These are phyloP conservation scores for Pestalotiopsis sp. DNA, from an alignment of 2,329 filamentous ascomycete species.

Conservation along the genomic window DNA sequence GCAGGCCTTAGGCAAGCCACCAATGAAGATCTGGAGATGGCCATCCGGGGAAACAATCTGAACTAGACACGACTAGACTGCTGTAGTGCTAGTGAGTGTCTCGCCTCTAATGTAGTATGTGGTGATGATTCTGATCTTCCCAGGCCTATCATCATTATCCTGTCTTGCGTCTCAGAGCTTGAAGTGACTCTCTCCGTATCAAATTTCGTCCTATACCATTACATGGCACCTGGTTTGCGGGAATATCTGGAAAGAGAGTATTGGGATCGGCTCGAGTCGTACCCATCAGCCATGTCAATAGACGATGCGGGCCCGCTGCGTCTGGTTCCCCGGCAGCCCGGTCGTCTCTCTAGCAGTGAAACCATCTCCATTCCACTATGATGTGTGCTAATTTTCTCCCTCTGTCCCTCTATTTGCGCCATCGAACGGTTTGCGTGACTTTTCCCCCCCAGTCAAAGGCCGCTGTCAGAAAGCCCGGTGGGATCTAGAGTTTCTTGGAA, in stretches of 20 bases:
- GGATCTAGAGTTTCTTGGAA: neutral
- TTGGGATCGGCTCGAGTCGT: neutral
- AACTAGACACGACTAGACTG: neutral
- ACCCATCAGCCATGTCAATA: neutral
- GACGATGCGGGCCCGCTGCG: neutral
- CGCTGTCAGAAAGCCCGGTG: neutral
- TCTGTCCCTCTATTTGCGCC: neutral
- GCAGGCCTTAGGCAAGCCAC: neutral
- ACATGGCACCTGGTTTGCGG: neutral
- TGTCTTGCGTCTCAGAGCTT: neutral
- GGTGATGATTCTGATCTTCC: neutral
- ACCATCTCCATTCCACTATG: neutral
- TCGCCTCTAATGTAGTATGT: neutral
- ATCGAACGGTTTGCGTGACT: neutral
- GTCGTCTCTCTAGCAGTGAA: neutral
- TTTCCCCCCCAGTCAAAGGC: neutral
- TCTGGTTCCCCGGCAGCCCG: no score
- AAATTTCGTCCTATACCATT: neutral
- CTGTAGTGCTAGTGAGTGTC: neutral
- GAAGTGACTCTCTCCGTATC: neutral
- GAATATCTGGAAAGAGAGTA: neutral
- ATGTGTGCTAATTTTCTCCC: neutral
- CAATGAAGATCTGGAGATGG: constrained; percentile 1
- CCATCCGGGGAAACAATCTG: neutral
- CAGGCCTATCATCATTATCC: neutral